Conservation (phyloP, 129 eudicot genomes). For the Helianthus tuberosus region DNA sequence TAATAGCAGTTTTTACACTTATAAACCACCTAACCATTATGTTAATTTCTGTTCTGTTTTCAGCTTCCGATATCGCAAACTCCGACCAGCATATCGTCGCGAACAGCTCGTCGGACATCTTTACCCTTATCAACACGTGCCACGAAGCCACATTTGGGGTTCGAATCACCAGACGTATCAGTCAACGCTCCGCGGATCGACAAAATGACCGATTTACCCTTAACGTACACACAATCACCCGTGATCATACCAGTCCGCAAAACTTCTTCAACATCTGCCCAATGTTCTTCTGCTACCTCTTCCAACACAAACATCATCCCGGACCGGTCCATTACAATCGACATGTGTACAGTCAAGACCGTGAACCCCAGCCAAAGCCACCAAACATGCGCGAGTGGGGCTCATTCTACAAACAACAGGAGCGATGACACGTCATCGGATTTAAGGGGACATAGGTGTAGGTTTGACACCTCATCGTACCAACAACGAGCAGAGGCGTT, state of each 20-base stretch:
- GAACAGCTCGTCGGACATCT: conserved; percentile 65
- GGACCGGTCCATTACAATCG: conserved; percentile 67
- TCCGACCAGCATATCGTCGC: conserved; percentile 48
- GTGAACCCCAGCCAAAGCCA: conserved; percentile 27
- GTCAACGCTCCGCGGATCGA: conserved; percentile 91
- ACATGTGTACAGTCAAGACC: conserved; percentile 72
- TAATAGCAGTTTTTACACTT: no score
- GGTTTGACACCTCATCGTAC: conserved; percentile 75
- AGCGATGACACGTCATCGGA: conserved; percentile 41
- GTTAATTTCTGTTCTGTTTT: conserved; percentile 12
- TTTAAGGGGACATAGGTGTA: conserved; percentile 49
- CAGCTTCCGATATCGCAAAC: conserved; percentile 72
- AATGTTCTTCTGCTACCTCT: conserved; percentile 51
- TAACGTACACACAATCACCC: conserved; percentile 52
- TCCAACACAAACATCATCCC: conserved; percentile 40
- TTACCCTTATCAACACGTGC: conserved; percentile 48
- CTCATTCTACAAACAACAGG: conserved; percentile 30
- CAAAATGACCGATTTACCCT: conserved; percentile 74
- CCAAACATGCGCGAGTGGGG: conserved; percentile 24
- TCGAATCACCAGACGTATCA: conserved; percentile 79
- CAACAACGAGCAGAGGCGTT: conserved; percentile 94
- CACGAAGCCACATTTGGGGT: conserved; percentile 31
- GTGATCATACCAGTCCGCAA: conserved; percentile 35
- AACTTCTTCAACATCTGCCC: conserved; percentile 64
- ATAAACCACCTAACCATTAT: no score